Evolutionary conservation across 169 alveolate species (phyloP).

Genomic region (Cryptosporidium felis): DNA sequence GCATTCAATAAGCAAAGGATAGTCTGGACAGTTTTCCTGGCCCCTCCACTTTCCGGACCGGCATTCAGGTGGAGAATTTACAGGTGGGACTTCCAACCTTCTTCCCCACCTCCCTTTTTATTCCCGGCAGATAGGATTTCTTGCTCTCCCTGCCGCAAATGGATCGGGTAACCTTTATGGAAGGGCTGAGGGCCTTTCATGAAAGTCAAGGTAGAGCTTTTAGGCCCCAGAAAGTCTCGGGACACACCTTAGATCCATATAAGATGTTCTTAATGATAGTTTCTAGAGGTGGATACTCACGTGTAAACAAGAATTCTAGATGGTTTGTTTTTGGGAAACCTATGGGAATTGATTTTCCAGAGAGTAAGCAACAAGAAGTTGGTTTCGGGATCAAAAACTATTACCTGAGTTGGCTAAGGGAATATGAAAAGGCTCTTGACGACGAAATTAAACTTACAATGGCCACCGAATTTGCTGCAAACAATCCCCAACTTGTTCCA

Average conservation of each 20-base stretch:
- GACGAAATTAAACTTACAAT: slow-evolving; percentile 44
- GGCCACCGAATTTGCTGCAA: slow-evolving; percentile 66
- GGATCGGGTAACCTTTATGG: slow-evolving; percentile 67
- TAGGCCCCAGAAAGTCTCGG: slow-evolving; percentile 68
- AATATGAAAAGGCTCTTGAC: slow-evolving; percentile 57
- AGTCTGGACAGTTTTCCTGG: too few relatives aligned
- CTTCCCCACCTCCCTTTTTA: neutral
- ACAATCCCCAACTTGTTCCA: slow-evolving; percentile 56
- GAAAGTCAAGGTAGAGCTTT: slow-evolving; percentile 70
- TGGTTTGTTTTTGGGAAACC: slow-evolving; percentile 71
- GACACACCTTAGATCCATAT: slow-evolving; percentile 35
- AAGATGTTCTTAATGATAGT: slow-evolving; percentile 57
- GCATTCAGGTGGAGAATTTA: too few relatives aligned
- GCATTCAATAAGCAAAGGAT: too few relatives aligned
- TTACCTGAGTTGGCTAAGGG: slow-evolving; percentile 54
- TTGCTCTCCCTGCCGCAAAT: too few relatives aligned
- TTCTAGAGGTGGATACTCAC: slow-evolving; percentile 62
- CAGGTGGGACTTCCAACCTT: too few relatives aligned
- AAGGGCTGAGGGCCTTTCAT: slow-evolving; percentile 69
- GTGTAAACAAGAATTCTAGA: slow-evolving; percentile 66
- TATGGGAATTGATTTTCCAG: slow-evolving; percentile 63
- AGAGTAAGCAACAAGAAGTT: slow-evolving; percentile 56
- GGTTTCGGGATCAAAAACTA: slow-evolving; percentile 47
- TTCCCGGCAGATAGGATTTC: neutral
- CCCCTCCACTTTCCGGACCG: too few relatives aligned